These are phyloP conservation scores for Starmerella bacillaris DNA, from an alignment of 805 yeast genomes.

Conservation along the genomic window DNA sequence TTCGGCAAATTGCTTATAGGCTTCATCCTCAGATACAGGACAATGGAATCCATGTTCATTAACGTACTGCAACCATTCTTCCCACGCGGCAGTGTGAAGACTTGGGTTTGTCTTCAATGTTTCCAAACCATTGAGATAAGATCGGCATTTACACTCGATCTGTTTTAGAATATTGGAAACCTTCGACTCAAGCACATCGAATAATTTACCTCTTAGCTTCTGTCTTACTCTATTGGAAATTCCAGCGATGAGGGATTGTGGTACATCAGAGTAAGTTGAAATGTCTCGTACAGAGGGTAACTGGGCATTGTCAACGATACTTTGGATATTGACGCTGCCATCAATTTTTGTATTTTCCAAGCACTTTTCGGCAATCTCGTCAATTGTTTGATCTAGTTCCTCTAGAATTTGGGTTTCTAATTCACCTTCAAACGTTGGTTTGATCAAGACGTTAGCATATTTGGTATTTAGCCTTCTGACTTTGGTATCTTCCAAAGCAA, in stretches of 20 bases:
- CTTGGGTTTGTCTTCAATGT: neutral
- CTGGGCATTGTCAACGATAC: too few relatives aligned
- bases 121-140: neutral
- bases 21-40: constrained; percentile 6
- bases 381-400: neutral
- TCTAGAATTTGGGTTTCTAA: constrained; percentile 14
- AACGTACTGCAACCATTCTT: constrained; percentile 18
- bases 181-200: too few relatives aligned
- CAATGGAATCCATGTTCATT: constrained; percentile 8
- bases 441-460: constrained; percentile 4
- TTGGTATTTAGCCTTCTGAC: neutral
- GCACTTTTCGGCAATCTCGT: too few relatives aligned
- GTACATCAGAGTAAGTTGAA: too few relatives aligned
- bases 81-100: constrained; percentile 5
- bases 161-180: too few relatives aligned
- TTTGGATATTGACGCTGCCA: too few relatives aligned
- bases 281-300: too few relatives aligned
- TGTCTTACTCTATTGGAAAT: too few relatives aligned
- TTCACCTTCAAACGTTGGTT: constrained; percentile 9
- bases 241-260: too few relatives aligned
- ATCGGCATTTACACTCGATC: neutral
- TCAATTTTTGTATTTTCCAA: too few relatives aligned
- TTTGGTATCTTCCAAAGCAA: neutral
- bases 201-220: too few relatives aligned
- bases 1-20: constrained; percentile 7